Evolutionary conservation across 208 protist genomes (phyloP).

Genomic region (Entamoeba dispar): DNA sequence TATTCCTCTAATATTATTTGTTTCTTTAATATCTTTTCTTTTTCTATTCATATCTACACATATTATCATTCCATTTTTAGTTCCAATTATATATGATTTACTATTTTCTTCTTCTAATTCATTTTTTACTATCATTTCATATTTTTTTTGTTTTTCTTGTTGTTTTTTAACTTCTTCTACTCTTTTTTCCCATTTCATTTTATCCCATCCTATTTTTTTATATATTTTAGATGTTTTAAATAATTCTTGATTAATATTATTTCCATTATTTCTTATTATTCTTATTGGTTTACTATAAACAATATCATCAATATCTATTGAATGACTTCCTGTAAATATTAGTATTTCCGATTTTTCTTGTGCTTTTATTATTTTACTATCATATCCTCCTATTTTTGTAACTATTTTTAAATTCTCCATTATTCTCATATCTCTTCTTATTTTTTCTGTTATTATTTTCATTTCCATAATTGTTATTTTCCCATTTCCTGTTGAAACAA

Average conservation of each 20-base stretch:
- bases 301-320: background rate
- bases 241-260: background rate
- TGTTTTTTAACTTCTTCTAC: background rate
- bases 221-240: background rate
- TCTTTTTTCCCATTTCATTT: background rate
- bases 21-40: background rate
- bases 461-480: background rate
- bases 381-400: background rate
- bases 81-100: background rate
- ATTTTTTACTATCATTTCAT: background rate
- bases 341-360: background rate
- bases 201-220: background rate
- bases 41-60: background rate
- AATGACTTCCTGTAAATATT: background rate
- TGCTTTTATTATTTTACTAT: background rate
- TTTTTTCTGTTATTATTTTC: background rate
- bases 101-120: background rate
- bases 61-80: background rate
- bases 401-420: background rate
- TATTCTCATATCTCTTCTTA: background rate
- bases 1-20: background rate
- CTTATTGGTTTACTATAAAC: background rate
- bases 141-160: background rate
- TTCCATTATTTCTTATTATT: background rate
- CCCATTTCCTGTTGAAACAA: background rate